phyloP scores from a whole-genome alignment of 1,284 basidiomycete species.

The Chalciporus sp. region DNA sequence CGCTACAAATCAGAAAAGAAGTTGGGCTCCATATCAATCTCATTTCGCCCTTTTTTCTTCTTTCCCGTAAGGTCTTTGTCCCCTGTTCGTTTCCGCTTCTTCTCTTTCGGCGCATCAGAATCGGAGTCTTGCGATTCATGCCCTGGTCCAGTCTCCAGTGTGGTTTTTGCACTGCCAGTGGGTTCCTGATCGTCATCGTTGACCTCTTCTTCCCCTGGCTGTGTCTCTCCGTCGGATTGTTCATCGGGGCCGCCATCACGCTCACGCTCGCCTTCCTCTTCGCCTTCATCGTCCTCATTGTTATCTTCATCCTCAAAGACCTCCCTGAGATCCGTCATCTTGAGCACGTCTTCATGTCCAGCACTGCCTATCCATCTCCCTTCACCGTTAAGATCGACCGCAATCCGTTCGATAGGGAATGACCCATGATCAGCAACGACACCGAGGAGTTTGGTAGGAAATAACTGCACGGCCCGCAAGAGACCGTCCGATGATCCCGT shows the following conservation, averaged over 20 bases:
- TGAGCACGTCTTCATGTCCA: constrained; percentile 88
- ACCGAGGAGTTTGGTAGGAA: constrained; percentile 89
- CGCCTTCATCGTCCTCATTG: constrained; percentile 30
- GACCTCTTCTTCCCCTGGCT: constrained; percentile 37
- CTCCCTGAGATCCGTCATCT: constrained; percentile 79
- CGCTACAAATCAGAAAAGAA: constrained; percentile 71
- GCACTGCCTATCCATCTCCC: constrained; percentile 88
- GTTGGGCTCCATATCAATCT: constrained; percentile 54
- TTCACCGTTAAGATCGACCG: constrained; percentile 55
- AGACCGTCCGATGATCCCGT: constrained; percentile 95
- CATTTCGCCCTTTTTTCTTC: constrained; percentile 61
- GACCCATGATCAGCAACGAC: constrained; percentile 90
- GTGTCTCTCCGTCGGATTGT: constrained; percentile 42
- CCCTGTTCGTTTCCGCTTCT: constrained; percentile 59
- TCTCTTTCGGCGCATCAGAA: constrained; percentile 42
- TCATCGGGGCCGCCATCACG: constrained; percentile 32
- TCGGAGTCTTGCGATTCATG: constrained; percentile 36
- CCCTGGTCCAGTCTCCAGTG: constrained; percentile 8
- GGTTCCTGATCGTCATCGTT: constrained; percentile 7
- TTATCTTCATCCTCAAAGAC: constrained; percentile 49
- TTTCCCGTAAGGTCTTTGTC: constrained; percentile 51
- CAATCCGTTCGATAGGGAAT: constrained; percentile 89
- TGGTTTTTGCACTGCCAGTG: background rate
- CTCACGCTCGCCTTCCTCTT: too few relatives aligned
- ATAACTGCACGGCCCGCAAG: constrained; percentile 85